phyloP scores from a whole-genome alignment of 371 early-diverging fungal genomes.

The Parasitella parasitica region DNA sequence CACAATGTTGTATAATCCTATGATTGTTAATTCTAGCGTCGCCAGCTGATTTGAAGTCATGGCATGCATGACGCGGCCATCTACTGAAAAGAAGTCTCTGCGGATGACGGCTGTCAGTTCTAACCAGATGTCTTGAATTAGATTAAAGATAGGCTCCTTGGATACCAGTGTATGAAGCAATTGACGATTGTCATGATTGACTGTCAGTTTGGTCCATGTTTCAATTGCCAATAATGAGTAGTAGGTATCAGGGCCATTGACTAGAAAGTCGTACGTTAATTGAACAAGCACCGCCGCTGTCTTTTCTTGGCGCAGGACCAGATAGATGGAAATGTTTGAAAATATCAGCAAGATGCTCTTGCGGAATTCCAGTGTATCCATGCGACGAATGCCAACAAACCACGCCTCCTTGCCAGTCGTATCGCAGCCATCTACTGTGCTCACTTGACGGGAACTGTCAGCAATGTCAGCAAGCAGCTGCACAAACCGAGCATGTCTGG shows the following conservation, averaged over 20 bases:
- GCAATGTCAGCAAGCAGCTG: conserved; percentile 27
- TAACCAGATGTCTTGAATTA: conserved; percentile 35
- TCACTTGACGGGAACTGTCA: conserved; percentile 12
- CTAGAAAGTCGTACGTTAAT: conserved; percentile 53
- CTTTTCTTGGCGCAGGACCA: conserved; percentile 32
- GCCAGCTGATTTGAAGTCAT: conserved; percentile 56
- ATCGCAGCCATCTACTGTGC: conserved; percentile 17
- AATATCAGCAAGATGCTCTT: conserved; percentile 56
- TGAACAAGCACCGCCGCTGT: conserved; percentile 43
- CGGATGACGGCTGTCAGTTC: conserved; percentile 39
- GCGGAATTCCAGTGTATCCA: conserved; percentile 60
- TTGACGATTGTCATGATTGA: conserved; percentile 56
- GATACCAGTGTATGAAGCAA: conserved; percentile 39
- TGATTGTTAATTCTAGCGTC: conserved; percentile 52
- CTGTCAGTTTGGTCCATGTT: conserved; percentile 57
- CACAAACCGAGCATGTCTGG: conserved; percentile 56
- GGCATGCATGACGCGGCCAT: conserved; percentile 46
- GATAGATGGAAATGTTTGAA: conserved; percentile 50
- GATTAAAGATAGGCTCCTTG: conserved; percentile 8
- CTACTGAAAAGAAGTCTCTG: conserved; percentile 39
- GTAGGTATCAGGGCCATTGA: conserved; percentile 57
- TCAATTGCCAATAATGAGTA: conserved; percentile 58
- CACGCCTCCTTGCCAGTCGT: conserved; percentile 30
- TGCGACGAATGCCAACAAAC: conserved; percentile 47
- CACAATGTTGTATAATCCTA: conserved; percentile 57